Evolutionary conservation across 1,284 basidiomycete species (phyloP), one percentile per base, ranked within the genome.

Genomic region (Leccinum subrobustum): DNA sequence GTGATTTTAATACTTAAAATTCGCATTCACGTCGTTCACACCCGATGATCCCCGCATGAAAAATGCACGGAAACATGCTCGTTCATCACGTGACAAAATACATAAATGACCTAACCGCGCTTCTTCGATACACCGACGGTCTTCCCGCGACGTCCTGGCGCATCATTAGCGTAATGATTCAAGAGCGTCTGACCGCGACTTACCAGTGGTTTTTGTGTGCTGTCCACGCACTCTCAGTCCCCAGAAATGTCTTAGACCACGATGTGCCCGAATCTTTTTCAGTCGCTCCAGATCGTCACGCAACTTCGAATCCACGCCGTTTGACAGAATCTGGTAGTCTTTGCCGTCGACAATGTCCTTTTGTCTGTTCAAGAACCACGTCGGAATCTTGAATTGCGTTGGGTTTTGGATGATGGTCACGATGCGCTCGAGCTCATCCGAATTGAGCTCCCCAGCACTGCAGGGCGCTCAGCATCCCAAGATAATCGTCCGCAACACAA

Each of bases 351-450:
- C 87, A 64, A 98, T 95, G 77, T 99, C 96, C 77, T 94, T 93
- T 80, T 99, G 96, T 80, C 97, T 93, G 89, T 99, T 99, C 77
- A 99, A 80, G 88, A 99, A 98, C 97, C 97, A 99, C 57, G 88
- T 85, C 47, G 96, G 95, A 78, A 99, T 98, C 86, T 99, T 99
- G 92, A 98, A 99, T 78, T 99, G 96, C 47, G 93, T 93, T 37
- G 97, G 97, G 82, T 96, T 98, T 84, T 99, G 97, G 77, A 99
- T 97, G 81, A 99, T 99, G 69, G 93, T 98, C 69, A 99, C 97
- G 68, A 99, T 87, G 68, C 97, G 95, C 84, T 99, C 97, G 57
- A 99, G 91, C 82, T 99, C 97, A 76, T 92, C 90, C 54, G 93
- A 93, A 88, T 96, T 95, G 76, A 96, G 89, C 76, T 96, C 93